Evolutionary conservation across 2,329 filamentous ascomycete genomes (phyloP).

Genomic region (Polytolypa hystricis): DNA sequence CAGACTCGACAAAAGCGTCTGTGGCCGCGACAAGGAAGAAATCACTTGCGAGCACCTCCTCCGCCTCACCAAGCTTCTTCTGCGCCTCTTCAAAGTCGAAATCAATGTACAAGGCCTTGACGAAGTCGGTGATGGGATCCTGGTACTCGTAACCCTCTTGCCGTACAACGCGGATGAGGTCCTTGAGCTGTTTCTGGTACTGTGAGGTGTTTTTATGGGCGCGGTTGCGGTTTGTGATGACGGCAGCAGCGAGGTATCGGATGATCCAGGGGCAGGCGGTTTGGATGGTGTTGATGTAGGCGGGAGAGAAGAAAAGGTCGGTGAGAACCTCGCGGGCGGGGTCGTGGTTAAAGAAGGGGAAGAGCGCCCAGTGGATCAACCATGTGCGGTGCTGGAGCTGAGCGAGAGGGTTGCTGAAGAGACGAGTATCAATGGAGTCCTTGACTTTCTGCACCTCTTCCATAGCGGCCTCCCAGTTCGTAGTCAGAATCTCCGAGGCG

Average conservation of each 20-base stretch:
- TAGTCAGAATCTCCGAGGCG: conserved; percentile 86
- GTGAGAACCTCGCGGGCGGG: conserved; percentile 79
- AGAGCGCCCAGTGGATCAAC: conserved; percentile 96
- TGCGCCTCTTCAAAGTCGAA: conserved; percentile 98
- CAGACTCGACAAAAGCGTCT: conserved; percentile 85
- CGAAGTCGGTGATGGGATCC: conserved; percentile 91
- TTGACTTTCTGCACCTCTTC: conserved; percentile 85
- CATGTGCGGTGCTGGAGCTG: conserved; percentile 95
- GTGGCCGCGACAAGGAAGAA: conserved; percentile 85
- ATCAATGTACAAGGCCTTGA: conserved; percentile 89
- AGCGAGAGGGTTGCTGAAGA: conserved; percentile 91
- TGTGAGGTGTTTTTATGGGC: conserved; percentile 64
- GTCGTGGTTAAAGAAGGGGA: conserved; percentile 98
- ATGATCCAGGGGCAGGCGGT: conserved; percentile 94
- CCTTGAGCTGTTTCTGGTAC: conserved; percentile 98
- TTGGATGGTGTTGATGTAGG: conserved; percentile 99
- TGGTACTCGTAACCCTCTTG: conserved; percentile 97
- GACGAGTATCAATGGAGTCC: conserved; percentile 83
- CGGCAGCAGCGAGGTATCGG: conserved; percentile 83
- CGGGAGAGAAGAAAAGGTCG: conserved; percentile 91
- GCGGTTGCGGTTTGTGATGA: conserved; percentile 83
- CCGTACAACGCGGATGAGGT: conserved; percentile 85
- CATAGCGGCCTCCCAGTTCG: conserved; percentile 88
- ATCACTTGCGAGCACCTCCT: conserved; percentile 82
- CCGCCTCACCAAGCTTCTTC: conserved; percentile 72